Percentiles rank a stretch among this genome's conserved stretches.
Conservation (phyloP, 2,329 filamentous ascomycete species). For the Penicillium sp. region DNA sequence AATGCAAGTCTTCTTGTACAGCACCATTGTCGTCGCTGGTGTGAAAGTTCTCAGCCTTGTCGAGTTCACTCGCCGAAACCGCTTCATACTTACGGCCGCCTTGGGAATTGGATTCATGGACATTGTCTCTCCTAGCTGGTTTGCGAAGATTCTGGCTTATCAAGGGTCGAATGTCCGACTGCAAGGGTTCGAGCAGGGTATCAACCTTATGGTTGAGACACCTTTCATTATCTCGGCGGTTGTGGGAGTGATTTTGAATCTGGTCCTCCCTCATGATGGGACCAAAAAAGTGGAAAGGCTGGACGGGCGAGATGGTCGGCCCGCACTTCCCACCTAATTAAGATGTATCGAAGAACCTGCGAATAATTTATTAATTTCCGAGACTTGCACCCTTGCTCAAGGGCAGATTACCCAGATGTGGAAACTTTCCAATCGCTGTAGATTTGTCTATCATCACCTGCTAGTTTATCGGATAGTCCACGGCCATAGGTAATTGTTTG, state of each 20-base stretch:
- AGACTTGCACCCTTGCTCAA: neutral
- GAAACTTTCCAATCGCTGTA: neutral
- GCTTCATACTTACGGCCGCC: constrained; percentile 78
- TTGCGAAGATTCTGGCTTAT: constrained; percentile 73
- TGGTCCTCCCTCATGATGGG: constrained; percentile 21
- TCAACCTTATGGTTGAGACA: constrained; percentile 36
- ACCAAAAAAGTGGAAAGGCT: neutral
- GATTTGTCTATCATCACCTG: neutral
- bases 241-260: constrained; percentile 35
- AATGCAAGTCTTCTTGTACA: constrained; percentile 81
- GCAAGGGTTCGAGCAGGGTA: constrained; percentile 60
- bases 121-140: constrained; percentile 69
- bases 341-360: neutral
- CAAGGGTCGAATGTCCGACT: constrained; percentile 67
- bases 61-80: constrained; percentile 75
- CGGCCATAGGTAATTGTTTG: neutral
- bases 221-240: constrained; percentile 38
- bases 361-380: neutral
- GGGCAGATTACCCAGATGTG: neutral
- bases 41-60: constrained; percentile 74
- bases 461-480: neutral
- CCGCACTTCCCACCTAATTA: constrained; percentile 10
- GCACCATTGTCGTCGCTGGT: constrained; percentile 74
- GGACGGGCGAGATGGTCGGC: constrained; percentile 6
- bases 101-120: constrained; percentile 74